A percentile compares a stretch with the other conserved stretches of the same genome.
phyloP scores from a whole-genome alignment of 768 basidiomycete genomes.

The Coprinopsis sp. region DNA sequence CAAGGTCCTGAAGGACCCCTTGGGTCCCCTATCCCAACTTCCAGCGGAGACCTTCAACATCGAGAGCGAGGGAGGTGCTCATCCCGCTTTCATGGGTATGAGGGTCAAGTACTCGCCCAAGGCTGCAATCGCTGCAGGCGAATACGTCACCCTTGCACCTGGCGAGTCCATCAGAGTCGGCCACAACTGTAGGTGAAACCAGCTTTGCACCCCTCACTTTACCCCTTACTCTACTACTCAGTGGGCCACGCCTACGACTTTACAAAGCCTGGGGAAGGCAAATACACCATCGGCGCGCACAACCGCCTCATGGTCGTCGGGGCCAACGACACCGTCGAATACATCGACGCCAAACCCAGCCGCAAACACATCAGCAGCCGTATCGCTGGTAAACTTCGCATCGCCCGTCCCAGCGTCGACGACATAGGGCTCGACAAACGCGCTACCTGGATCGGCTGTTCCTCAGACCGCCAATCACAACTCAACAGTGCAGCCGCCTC shows the following conservation, averaged over 20 bases:
- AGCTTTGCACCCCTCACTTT: not conserved
- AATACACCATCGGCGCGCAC: constrained; percentile 37
- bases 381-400: constrained; percentile 30
- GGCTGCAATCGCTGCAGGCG: constrained; percentile 24
- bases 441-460: constrained; percentile 36
- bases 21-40: constrained; percentile 32
- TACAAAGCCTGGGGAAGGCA: constrained; percentile 32
- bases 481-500: constrained; percentile 35
- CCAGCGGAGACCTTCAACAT: constrained; percentile 42
- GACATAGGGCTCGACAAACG: constrained; percentile 31
- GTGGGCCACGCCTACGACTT: constrained; percentile 48
- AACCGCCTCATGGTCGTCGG: constrained; percentile 41
- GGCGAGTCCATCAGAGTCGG: constrained; percentile 30
- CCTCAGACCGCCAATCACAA: constrained; percentile 27
- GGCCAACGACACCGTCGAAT: constrained; percentile 22
- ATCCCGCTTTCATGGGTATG: constrained; percentile 38
- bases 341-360: constrained; percentile 29
- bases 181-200: constrained; percentile 35
- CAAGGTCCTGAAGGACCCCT: constrained; percentile 43
- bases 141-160: constrained; percentile 36
- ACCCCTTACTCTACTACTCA: constrained; percentile 15
- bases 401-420: constrained; percentile 14
- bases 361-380: constrained; percentile 24
- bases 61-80: constrained; percentile 26
- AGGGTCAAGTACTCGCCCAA: constrained; percentile 39